Evolutionary conservation across 768 basidiomycete genomes (phyloP).

Genomic region (Xerocomellus chrysenteron): DNA sequence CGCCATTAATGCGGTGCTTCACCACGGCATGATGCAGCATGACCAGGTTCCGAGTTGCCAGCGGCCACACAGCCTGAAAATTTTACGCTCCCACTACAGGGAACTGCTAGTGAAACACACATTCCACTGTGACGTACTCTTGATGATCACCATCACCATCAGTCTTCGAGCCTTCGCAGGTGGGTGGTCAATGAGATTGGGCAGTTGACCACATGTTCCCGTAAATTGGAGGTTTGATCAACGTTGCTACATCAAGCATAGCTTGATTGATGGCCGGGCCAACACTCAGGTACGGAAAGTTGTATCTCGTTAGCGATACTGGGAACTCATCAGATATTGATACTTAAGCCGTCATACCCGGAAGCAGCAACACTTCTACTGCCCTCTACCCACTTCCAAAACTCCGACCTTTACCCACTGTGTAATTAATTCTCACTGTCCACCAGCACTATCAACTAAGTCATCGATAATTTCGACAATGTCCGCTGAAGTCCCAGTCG

Average conservation of each 20-base stretch:
- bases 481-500: constrained; percentile 31
- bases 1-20: no score
- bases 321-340: not conserved
- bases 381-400: not conserved
- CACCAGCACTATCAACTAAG: not conserved
- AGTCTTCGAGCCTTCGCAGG: not conserved
- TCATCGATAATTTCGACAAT: constrained; percentile 14
- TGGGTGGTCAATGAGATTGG: no score
- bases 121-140: not conserved
- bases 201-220: not conserved
- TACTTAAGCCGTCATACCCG: constrained; percentile 5
- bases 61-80: no score
- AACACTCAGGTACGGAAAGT: not conserved
- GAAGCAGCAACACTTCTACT: not conserved
- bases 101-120: not conserved
- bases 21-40: no score
- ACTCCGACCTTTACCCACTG: not conserved
- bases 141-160: not conserved
- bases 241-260: constrained; percentile 1
- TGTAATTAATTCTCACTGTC: constrained; percentile 1
- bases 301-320: not conserved
- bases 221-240: not conserved
- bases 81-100: not conserved
- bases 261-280: constrained; percentile 8
- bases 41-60: no score